Evolutionary conservation across 2,329 filamentous ascomycete species (phyloP), one percentile per base, ranked within the genome.

Genomic region (Penicillium janthinellum): DNA sequence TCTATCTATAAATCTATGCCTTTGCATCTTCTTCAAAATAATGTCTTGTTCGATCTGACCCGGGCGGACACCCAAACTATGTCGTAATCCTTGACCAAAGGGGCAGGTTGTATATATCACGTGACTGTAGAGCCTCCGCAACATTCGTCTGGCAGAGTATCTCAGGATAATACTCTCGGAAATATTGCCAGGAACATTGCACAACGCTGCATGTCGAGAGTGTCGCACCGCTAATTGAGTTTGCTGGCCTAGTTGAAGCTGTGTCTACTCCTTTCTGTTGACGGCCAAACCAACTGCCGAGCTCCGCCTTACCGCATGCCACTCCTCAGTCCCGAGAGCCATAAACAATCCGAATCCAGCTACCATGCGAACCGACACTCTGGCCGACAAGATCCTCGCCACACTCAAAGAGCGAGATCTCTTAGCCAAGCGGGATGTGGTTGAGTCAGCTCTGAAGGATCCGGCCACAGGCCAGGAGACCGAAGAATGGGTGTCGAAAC

Each of bases 341-440:
- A 39, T 25, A 51, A 31, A 25, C 52, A 34, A 37, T 47, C n/a
- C 48, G 31, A 35, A 51, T 38, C 31, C 54, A 28, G 42, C 42
- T 31, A 31, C 38, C 34, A 65, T 65, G 63, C 52, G 57, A 42
- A 39, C 28, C 22, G 38, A 7, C 35, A 51, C 39, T 41, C 14
- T 52, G 17, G 42, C 54, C 4, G 64, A 67, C 28, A 47, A 39
- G 6, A 37, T 77, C 31, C 57, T 72, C 17, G 63, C 67, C 12
- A 64, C 67, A 22, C 63, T 75, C 22, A 73, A 69, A 54, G 71
- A 72, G 37, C 71, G 71, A 51, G 66, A 68, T 56, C 67, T 77
- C 10, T 54, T 61, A 6, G 57, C 66, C 17, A 72, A 71, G 55
- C 66, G 64, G 15, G 68, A 73, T 22, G 65, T 65, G 44, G 67